Evolutionary conservation across 768 basidiomycete genomes (phyloP).

Genomic region (Lactarius hengduanensis): DNA sequence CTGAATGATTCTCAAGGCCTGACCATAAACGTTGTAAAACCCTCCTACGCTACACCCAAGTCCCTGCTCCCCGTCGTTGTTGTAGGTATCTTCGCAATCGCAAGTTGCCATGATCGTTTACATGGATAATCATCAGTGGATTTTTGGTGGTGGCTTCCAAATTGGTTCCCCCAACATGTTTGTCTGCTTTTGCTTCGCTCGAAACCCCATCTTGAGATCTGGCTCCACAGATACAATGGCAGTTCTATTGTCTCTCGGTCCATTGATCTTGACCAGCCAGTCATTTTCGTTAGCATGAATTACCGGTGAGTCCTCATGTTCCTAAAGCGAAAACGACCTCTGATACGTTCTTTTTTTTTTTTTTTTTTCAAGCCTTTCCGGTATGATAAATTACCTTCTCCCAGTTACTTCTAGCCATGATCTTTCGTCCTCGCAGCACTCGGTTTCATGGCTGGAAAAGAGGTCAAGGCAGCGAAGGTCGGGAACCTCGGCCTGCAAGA

Average conservation of each 20-base stretch:
- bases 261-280: constrained; percentile 29
- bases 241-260: constrained; percentile 30
- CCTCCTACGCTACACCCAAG: constrained; percentile 10
- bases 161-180: constrained; percentile 19
- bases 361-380: constrained; percentile 21
- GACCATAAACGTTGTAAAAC: constrained; percentile 32
- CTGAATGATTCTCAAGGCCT: constrained; percentile 26
- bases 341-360: background rate
- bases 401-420: background rate
- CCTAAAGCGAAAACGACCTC: background rate
- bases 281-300: constrained; percentile 34
- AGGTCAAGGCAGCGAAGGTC: constrained; percentile 50
- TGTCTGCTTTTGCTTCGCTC: background rate
- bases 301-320: constrained; percentile 28
- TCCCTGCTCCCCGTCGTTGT: constrained; percentile 32
- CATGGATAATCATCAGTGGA: constrained; percentile 27
- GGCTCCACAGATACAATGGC: constrained; percentile 29
- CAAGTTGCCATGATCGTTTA: background rate
- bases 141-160: constrained; percentile 31
- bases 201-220: background rate
- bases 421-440: constrained; percentile 35
- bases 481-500: constrained; percentile 72
- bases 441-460: constrained; percentile 52
- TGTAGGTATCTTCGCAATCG: constrained; percentile 17
- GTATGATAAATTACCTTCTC: background rate